These are phyloP conservation scores for Diplogelasinospora grovesii DNA, from an alignment of 495 filamentous ascomycete genomes.

Conservation along the genomic window DNA sequence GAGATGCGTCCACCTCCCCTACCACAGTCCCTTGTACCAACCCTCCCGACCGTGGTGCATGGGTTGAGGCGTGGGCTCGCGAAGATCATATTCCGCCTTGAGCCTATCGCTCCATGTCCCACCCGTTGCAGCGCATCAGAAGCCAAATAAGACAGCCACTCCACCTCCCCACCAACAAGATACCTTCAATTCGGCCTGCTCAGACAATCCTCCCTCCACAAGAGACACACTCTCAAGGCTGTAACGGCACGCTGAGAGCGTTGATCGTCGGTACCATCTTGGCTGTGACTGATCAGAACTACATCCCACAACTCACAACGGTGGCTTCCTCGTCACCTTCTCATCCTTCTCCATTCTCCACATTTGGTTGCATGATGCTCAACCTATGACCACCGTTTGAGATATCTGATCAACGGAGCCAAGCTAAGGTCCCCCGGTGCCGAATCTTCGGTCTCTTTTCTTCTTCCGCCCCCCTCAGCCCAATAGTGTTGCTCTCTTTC, in stretches of 20 bases:
- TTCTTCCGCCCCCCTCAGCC: constrained; percentile 4
- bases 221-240: neutral
- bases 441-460: constrained; percentile 7
- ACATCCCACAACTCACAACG: neutral
- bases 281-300: neutral
- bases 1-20: constrained; percentile 6
- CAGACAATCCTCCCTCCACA: neutral
- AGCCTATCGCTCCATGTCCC: constrained; percentile 10
- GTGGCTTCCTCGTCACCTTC: neutral
- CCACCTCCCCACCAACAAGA: neutral
- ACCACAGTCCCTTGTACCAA: neutral
- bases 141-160: constrained; percentile 12
- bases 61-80: constrained; percentile 4
- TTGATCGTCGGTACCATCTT: too few relatives aligned
- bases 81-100: constrained; percentile 1
- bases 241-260: too few relatives aligned
- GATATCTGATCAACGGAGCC: constrained; percentile 18
- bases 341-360: constrained; percentile 1
- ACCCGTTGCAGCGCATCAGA: constrained; percentile 11
- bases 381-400: constrained; percentile 9
- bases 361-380: neutral
- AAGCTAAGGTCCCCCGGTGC: constrained; percentile 11
- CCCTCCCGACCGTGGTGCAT: constrained; percentile 2
- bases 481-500: constrained; percentile 7
- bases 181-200: neutral